A percentile compares a stretch with the other conserved stretches of the same genome.
These are phyloP conservation scores for Lignosus rhinocerotis DNA, from an alignment of 1,284 basidiomycete genomes.

Conservation along the genomic window DNA sequence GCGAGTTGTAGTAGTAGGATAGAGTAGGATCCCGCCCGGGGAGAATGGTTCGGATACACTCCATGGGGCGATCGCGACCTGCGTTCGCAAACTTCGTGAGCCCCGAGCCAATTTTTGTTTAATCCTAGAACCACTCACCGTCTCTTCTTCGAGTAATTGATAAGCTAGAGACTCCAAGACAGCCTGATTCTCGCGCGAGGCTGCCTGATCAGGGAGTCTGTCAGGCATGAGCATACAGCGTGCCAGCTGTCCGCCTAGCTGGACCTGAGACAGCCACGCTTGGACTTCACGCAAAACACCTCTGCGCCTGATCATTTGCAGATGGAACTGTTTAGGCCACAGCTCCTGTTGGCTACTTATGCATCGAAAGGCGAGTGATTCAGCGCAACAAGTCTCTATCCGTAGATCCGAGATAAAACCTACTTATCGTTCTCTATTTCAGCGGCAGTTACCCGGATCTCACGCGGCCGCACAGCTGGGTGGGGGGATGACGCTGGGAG, in stretches of 20 bases:
- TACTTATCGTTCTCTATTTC: slow-evolving; percentile 70
- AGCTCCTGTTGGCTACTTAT: slow-evolving; percentile 37
- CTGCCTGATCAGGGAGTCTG: slow-evolving; percentile 48
- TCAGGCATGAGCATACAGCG: slow-evolving; percentile 66
- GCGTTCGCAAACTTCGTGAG: slow-evolving; percentile 3
- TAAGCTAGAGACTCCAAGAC: slow-evolving; percentile 55
- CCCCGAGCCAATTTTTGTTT: not conserved
- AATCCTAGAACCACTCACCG: slow-evolving; percentile 39
- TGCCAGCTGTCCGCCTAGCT: slow-evolving; percentile 38
- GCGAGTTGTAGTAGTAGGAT: slow-evolving; percentile 52
- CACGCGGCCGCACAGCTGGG: slow-evolving; percentile 38
- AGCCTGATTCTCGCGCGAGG: slow-evolving; percentile 49
- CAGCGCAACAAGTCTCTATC: not conserved
- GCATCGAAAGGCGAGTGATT: slow-evolving; percentile 10
- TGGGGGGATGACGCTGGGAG: slow-evolving; percentile 40
- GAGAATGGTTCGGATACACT: slow-evolving; percentile 41
- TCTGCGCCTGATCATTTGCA: slow-evolving; percentile 43
- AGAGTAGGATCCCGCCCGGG: slow-evolving; percentile 59
- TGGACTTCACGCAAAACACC: slow-evolving; percentile 49
- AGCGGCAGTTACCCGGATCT: slow-evolving; percentile 58
- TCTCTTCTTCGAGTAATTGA: slow-evolving; percentile 50
- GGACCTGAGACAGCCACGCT: slow-evolving; percentile 45
- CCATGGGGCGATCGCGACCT: slow-evolving; percentile 63
- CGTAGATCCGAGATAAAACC: slow-evolving; percentile 28
- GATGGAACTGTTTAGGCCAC: slow-evolving; percentile 55